Conservation (phyloP, 208 protist genomes). For the Acanthamoeba triangularis region DNA sequence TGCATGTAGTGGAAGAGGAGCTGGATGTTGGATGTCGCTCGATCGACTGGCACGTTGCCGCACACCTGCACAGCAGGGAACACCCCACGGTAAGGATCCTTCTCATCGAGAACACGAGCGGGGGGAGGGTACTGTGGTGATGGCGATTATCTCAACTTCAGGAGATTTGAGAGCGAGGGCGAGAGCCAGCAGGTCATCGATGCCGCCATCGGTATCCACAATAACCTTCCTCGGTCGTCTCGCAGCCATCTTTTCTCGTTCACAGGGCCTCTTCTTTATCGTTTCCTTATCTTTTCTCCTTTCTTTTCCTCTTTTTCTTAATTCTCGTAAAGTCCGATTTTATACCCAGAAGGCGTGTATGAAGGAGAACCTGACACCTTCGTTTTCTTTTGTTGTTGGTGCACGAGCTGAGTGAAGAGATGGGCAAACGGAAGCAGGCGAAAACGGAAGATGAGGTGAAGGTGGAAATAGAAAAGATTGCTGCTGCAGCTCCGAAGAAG, state of each 20-base stretch:
- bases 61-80: neutral
- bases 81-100: neutral
- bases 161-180: neutral
- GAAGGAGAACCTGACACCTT: too few species aligned
- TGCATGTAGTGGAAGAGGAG: conserved; percentile 44
- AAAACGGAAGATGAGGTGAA: too few species aligned
- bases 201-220: conserved; percentile 46
- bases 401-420: too few species aligned
- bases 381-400: too few species aligned
- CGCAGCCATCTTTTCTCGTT: neutral
- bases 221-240: neutral
- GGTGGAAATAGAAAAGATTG: too few species aligned
- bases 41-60: conserved; percentile 33
- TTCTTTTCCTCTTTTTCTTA: too few species aligned
- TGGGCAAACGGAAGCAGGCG: too few species aligned
- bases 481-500: neutral
- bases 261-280: too few species aligned
- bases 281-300: too few species aligned
- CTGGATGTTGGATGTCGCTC: conserved; percentile 34
- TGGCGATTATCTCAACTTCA: conserved; percentile 15
- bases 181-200: conserved; percentile 31
- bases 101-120: too few species aligned
- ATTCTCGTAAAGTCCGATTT: too few species aligned
- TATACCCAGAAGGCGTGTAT: too few species aligned
- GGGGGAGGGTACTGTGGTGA: neutral